Evolutionary conservation across 345 rosid species (phyloP), one percentile per base, ranked within the genome.

Genomic region (Nasturtium officinale): DNA sequence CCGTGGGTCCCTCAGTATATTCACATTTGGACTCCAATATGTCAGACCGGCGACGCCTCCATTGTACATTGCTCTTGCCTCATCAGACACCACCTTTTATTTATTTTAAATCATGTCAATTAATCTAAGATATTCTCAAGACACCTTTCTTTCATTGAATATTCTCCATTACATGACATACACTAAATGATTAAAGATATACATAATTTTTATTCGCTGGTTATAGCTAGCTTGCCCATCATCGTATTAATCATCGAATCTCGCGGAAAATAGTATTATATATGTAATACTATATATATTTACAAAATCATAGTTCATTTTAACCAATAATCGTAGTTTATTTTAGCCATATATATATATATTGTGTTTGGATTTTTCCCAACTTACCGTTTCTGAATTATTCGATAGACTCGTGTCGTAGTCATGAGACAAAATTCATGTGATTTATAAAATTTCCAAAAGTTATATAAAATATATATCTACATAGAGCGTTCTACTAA

Each of bases 21-120:
- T 89, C 16, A 91, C 92, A 55, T 88, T 88, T 16, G 97, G 97
- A 43, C 95, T 89, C 98, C 92, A 88, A 53, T 67, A 87, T 23
- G 94, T 86, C 67, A 94, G 62, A 13, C 94, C 92, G 1, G 89
- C 90, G 60, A 60, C 73, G 40, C 94, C 92, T 61, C 92, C 86
- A 33, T 87, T 87, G 75, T 87, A 87, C 96, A 86, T 88, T 40
- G 95, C 92, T 74, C 93, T 76, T 32, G 90, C 95, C 77, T 92
- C 95, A 42, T 87, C 91, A 1, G 92, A 91, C 42, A 87, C 96
- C 64, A 87, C 85, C 96, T 87, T 53, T 46, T 28, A 45, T 50
- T 29, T 25, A 69, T 20, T 48, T 48, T 18, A 53, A 52, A 29
- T 42, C 10, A 32, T 26, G 58, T 45, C 38, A 45, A 35, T 38